These are phyloP conservation scores for Capsicum chinense DNA, from an alignment of 257 asterid genomes.

Conservation along the genomic window DNA sequence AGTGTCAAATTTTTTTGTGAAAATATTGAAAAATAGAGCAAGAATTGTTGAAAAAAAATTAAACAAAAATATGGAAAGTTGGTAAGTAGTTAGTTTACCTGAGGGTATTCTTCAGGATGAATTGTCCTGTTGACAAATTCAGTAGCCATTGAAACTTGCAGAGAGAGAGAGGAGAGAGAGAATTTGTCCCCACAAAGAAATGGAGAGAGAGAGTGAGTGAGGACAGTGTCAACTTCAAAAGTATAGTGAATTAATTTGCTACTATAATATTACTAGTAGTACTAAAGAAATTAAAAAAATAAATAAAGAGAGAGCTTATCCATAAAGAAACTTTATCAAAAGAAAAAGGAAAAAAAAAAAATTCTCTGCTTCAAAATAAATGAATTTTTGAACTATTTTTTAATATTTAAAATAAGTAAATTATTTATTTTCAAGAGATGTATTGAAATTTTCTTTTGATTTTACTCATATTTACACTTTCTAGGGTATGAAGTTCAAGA, in stretches of 20 bases:
- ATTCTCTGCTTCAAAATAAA: no score
- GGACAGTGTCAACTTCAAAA: not conserved
- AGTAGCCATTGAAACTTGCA: constrained; percentile 25
- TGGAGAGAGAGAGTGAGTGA: not conserved
- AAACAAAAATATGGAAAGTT: not conserved
- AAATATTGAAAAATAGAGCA: not conserved
- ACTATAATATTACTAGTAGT: no score
- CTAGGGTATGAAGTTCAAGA: no score
- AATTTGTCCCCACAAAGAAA: constrained; percentile 26
- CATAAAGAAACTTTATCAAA: no score
- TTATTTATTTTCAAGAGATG: no score
- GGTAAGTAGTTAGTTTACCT: not conserved
- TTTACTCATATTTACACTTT: no score
- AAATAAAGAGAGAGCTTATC: no score
- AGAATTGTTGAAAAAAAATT: not conserved
- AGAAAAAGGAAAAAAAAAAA: no score
- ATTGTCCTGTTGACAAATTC: not conserved
- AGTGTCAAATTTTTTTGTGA: not conserved
- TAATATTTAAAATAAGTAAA: no score
- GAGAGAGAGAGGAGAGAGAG: not conserved
- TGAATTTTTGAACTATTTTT: no score
- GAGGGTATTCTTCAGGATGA: constrained; percentile 24
- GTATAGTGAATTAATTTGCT: not conserved
- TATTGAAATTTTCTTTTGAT: no score
- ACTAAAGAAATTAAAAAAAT: no score